These are phyloP conservation scores for Cucurbitaria berberidis DNA, from an alignment of 2,329 filamentous ascomycete genomes.

Conservation along the genomic window DNA sequence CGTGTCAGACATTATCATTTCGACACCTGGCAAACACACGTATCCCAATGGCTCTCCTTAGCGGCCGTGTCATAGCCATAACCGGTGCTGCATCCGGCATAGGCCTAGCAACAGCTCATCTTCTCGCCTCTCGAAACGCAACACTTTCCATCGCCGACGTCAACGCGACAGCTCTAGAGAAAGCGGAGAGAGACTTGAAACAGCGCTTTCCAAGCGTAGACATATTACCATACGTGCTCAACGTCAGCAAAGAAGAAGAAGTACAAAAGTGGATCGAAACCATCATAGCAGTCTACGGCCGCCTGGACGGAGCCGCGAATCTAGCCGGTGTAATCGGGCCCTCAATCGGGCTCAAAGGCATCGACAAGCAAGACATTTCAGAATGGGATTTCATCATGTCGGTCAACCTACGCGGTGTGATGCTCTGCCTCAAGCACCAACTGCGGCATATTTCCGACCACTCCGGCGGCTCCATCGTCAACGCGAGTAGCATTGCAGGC, in stretches of 20 bases:
- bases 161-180: constrained; percentile 16
- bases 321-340: constrained; percentile 53
- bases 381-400: constrained; percentile 49
- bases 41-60: constrained; percentile 23
- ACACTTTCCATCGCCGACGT: constrained; percentile 36
- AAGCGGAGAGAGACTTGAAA: constrained; percentile 17
- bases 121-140: constrained; percentile 31
- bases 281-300: constrained; percentile 55
- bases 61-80: constrained; percentile 37
- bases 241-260: constrained; percentile 54
- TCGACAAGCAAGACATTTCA: constrained; percentile 40
- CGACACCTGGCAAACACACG: background rate
- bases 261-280: constrained; percentile 60
- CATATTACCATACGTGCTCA: constrained; percentile 51
- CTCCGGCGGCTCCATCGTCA: constrained; percentile 48
- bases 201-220: constrained; percentile 14
- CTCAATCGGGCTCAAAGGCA: constrained; percentile 22
- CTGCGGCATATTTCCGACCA: constrained; percentile 47
- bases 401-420: constrained; percentile 48
- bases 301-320: constrained; percentile 48
- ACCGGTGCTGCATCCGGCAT: constrained; percentile 40
- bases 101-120: constrained; percentile 31
- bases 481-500: constrained; percentile 60
- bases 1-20: background rate
- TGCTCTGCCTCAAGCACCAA: constrained; percentile 48